These are phyloP conservation scores for Camellia oleifera DNA, from an alignment of 179 eudicot genomes.

Conservation along the genomic window DNA sequence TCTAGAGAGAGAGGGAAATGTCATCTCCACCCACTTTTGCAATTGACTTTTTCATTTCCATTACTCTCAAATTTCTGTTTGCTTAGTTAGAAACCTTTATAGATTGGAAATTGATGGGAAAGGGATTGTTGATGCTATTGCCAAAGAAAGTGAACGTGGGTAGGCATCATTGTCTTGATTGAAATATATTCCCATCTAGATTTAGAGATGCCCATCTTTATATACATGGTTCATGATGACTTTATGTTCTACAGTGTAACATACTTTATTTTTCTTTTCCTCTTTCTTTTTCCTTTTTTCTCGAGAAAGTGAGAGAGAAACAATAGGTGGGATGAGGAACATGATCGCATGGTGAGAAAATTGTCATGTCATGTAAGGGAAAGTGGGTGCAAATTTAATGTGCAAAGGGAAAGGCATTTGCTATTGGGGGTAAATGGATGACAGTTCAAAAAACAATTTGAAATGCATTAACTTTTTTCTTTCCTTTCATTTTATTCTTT, in stretches of 20 bases:
- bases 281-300: constrained; percentile 10
- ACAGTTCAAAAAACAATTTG: constrained; percentile 25
- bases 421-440: constrained; percentile 25
- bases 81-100: constrained; percentile 19
- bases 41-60: constrained; percentile 9
- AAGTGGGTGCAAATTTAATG: constrained; percentile 31
- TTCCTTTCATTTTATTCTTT: constrained; percentile 16
- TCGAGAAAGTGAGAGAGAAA: constrained; percentile 7
- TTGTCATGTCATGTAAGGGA: constrained; percentile 25
- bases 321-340: constrained; percentile 11
- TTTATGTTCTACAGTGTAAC: constrained; percentile 12
- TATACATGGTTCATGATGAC: not conserved
- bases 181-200: constrained; percentile 25
- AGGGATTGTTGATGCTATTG: constrained; percentile 11
- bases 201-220: constrained; percentile 17
- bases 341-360: constrained; percentile 22
- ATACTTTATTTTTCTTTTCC: not conserved
- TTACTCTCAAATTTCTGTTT: constrained; percentile 15
- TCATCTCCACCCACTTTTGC: constrained; percentile 22
- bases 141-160: constrained; percentile 20
- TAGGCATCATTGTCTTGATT: constrained; percentile 34
- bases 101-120: constrained; percentile 31
- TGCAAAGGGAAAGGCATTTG: constrained; percentile 19
- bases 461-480: constrained; percentile 13
- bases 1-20: not conserved